Base-by-base conservation (phyloP, 441 rosid genomes). In the Kokia cookei region DNA sequence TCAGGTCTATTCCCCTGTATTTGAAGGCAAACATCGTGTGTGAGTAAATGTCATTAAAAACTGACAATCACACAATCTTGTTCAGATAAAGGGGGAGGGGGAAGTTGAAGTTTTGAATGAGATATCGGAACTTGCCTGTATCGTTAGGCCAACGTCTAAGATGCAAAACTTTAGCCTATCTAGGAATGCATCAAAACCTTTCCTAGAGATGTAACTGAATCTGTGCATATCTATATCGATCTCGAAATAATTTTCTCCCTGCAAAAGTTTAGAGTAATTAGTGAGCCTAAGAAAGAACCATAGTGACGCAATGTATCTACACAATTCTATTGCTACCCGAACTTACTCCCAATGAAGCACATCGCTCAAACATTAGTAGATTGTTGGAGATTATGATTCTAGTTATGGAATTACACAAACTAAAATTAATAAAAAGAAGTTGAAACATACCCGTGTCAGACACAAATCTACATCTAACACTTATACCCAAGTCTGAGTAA, bases 161-260 rank as follows among this genome's bases (percentile, higher is more conserved):
- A 87, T 75, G 54, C 92, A 89, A 45, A 76, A 75, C 87, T 90
- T 93, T 48, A 93, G 91, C 76, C 94, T 83, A 81, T 91, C 92
- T 24, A 91, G 73, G 83, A 93, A 93, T 40, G 96, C 83, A 85
- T 88, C 95, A 76, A 90, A 91, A 26, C 98, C 98, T 88, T 93
- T 93, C 77, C 98, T 78, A 29, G 98, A 91, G 40, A 91, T 91
- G 77, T 89, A 91, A 84, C 94, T 84, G 81, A 93, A 93, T 75
- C 97, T 84, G 72, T 93, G 98, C 96, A 93, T 93, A 79, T 93
- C 98, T 69, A 93, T 83, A 83, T 91, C 98, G 27, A 91, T 87
- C 90, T 90, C 96, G 0, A 92, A 86, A 85, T 91, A 93, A 73
- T 90, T 86, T 35, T 87, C 89, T 40, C 92, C 96, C 97, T 93